These are phyloP conservation scores for Aspergillus wentii DNA, from an alignment of 495 filamentous ascomycete species.

Conservation along the genomic window DNA sequence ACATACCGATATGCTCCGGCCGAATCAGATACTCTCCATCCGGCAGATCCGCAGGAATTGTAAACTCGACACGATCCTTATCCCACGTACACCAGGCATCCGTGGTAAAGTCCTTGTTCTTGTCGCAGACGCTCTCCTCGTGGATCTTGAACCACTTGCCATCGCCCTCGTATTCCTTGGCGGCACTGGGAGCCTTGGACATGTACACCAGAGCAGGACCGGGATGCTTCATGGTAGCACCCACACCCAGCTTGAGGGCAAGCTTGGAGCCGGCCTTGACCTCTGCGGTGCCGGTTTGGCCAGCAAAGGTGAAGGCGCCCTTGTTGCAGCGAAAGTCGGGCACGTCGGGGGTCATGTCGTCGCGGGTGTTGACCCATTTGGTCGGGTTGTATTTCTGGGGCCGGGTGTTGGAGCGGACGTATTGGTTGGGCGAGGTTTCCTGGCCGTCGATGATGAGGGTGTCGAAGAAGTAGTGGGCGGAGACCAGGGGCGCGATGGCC, in stretches of 20 bases:
- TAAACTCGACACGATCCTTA: constrained; percentile 21
- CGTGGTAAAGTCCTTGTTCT: constrained; percentile 26
- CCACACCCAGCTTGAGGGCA: constrained; percentile 7
- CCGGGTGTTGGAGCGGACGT: constrained; percentile 2
- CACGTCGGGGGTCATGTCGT: constrained; percentile 4
- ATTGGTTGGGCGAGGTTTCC: constrained; percentile 1
- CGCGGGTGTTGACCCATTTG: constrained; percentile 1
- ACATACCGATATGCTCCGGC: constrained; percentile 46
- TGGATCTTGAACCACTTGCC: constrained; percentile 48
- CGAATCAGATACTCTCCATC: constrained; percentile 57
- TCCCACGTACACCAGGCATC: constrained; percentile 8
- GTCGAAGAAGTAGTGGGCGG: constrained; percentile 3
- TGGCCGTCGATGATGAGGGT: constrained; percentile 4
- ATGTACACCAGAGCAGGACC: constrained; percentile 46
- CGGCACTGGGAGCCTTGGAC: constrained; percentile 39
- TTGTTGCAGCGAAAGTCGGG: constrained; percentile 5
- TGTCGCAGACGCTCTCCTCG: constrained; percentile 16
- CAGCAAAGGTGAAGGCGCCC: constrained; percentile 3
- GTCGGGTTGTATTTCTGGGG: constrained; percentile 2
- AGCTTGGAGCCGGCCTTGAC: constrained; percentile 3
- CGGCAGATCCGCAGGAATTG: constrained; percentile 46
- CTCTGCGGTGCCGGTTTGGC: neutral
- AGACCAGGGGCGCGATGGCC: constrained; percentile 2
- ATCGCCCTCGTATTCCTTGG: constrained; percentile 29
- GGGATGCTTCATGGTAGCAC: constrained; percentile 34